Conservation (phyloP, 768 basidiomycete genomes). For the Psilocybe azurescens region DNA sequence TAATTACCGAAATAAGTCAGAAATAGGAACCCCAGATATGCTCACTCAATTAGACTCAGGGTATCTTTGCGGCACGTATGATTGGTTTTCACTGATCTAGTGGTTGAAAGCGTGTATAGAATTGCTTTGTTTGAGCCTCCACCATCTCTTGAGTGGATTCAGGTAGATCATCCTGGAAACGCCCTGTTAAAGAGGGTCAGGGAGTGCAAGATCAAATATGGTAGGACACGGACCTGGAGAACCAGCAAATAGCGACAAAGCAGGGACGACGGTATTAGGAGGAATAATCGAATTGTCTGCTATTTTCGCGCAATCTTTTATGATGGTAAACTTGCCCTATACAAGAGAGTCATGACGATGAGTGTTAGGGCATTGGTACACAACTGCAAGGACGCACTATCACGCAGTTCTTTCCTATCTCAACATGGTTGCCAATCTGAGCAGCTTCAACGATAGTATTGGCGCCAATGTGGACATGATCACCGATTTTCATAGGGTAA, state of each 20-base stretch:
- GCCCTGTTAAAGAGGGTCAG: constrained; percentile 50
- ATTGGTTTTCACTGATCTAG: constrained; percentile 7
- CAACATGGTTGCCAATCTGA: constrained; percentile 90
- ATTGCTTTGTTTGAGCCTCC: constrained; percentile 84
- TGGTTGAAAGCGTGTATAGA: constrained; percentile 84
- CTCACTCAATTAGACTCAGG: neutral
- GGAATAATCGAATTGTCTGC: constrained; percentile 91
- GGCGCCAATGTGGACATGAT: constrained; percentile 94
- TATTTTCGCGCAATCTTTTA: constrained; percentile 93
- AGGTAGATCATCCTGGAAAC: constrained; percentile 82
- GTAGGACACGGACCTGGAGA: constrained; percentile 72
- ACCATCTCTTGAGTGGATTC: constrained; percentile 95
- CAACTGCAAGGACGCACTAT: constrained; percentile 64
- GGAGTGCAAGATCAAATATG: neutral
- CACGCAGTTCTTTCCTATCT: constrained; percentile 95
- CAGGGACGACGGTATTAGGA: constrained; percentile 91
- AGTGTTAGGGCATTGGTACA: neutral
- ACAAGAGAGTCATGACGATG: neutral
- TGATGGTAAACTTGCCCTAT: constrained; percentile 95
- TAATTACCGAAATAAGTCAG: no score
- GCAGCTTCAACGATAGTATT: constrained; percentile 92
- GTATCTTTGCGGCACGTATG: neutral
- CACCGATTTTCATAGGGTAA: constrained; percentile 97
- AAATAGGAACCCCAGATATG: no score
- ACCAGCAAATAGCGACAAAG: constrained; percentile 83